Evolutionary conservation across 148 eudicot genomes (phyloP).

Genomic region (Diospyros kaki): DNA sequence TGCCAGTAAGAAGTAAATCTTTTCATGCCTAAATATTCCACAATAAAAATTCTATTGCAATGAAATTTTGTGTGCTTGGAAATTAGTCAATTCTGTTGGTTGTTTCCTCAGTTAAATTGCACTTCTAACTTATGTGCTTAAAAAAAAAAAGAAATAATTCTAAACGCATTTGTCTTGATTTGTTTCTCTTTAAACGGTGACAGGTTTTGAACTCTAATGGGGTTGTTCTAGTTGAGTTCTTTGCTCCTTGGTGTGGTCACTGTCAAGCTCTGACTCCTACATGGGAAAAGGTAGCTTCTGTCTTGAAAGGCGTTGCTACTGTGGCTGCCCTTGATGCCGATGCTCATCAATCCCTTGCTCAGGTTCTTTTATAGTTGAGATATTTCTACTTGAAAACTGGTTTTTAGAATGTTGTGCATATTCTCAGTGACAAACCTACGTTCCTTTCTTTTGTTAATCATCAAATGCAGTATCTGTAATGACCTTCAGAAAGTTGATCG

Average conservation of each 20-base stretch:
- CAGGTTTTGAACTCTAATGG: conserved; percentile 86
- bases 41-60: too few species aligned
- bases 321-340: conserved; percentile 98
- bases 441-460: not conserved
- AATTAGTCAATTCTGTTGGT: not conserved
- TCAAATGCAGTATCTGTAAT: not conserved
- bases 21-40: too few species aligned
- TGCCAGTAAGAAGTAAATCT: not conserved
- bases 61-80: not conserved
- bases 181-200: conserved; percentile 14
- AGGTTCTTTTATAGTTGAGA: conserved; percentile 39
- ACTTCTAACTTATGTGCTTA: not conserved
- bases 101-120: not conserved
- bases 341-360: conserved; percentile 87
- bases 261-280: conserved; percentile 83
- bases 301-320: conserved; percentile 86
- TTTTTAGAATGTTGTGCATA: not conserved
- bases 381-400: not conserved
- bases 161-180: not conserved
- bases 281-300: conserved; percentile 89
- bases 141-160: not conserved
- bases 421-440: not conserved
- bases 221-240: conserved; percentile 87
- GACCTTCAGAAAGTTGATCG: not conserved
- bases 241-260: conserved; percentile 98